phyloP scores from a whole-genome alignment of 2,329 filamentous ascomycete species.

The Thelonectria blattea region DNA sequence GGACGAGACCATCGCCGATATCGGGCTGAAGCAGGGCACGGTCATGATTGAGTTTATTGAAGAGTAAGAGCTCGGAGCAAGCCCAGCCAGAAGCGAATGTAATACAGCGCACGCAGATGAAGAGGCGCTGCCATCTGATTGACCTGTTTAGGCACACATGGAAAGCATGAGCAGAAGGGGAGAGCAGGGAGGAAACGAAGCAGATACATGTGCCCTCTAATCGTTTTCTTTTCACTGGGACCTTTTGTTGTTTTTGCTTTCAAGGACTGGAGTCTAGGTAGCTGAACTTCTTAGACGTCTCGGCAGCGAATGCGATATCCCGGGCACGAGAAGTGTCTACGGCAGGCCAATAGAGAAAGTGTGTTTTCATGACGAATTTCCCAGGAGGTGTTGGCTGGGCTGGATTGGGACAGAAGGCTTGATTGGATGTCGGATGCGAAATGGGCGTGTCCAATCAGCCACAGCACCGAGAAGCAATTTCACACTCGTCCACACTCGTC shows the following conservation, averaged over 20 bases:
- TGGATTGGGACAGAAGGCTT: neutral
- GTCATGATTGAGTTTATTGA: constrained; percentile 93
- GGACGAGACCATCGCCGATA: constrained; percentile 77
- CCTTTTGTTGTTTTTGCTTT: constrained; percentile 5
- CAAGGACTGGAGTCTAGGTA: constrained; percentile 15
- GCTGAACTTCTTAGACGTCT: constrained; percentile 16
- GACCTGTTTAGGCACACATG: constrained; percentile 14
- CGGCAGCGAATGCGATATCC: constrained; percentile 8
- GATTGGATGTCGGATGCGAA: neutral
- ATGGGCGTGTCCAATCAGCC: neutral
- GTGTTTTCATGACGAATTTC: neutral
- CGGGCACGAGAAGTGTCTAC: constrained; percentile 1
- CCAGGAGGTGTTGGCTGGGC: neutral
- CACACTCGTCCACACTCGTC: constrained; percentile 1
- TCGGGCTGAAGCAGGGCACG: constrained; percentile 87
- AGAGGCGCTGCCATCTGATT: neutral
- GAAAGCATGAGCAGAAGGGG: constrained; percentile 1
- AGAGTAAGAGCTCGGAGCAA: constrained; percentile 46
- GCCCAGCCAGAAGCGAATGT: neutral
- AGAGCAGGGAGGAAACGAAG: constrained; percentile 7
- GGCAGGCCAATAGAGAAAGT: constrained; percentile 2
- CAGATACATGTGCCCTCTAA: constrained; percentile 6
- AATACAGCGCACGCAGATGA: neutral
- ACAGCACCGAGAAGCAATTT: constrained; percentile 8
- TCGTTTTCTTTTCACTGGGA: neutral